A percentile compares a stretch with the other conserved stretches of the same genome.
phyloP scores from a whole-genome alignment of 2,329 filamentous ascomycete species.

The Penicillium sclerotiorum region DNA sequence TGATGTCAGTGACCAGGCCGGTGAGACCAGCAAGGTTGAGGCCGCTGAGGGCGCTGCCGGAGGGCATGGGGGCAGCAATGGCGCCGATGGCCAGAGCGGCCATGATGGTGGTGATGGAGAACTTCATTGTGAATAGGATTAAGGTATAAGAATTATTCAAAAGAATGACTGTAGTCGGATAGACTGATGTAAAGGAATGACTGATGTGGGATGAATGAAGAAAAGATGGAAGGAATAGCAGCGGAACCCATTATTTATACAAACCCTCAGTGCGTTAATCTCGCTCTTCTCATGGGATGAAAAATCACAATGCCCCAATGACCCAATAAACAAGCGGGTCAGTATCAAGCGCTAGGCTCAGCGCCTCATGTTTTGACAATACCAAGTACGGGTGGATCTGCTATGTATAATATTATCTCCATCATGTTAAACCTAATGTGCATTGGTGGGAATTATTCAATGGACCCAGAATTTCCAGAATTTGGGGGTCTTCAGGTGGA shows the following conservation, averaged over 20 bases:
- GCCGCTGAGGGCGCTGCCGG: conserved; percentile 4
- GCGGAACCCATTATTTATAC: conserved; percentile 19
- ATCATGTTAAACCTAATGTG: conserved; percentile 16
- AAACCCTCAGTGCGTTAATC: not conserved
- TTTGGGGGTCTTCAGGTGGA: conserved; percentile 5
- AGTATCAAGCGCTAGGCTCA: not conserved
- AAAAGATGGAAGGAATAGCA: conserved; percentile 3
- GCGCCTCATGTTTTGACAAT: conserved; percentile 9
- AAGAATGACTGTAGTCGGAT: conserved; percentile 22
- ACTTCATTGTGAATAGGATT: conserved; percentile 19
- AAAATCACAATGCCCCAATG: conserved; percentile 1
- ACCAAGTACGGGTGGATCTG: not conserved
- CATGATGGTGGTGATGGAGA: conserved; percentile 43
- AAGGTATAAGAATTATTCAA: conserved; percentile 11
- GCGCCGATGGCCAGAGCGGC: conserved; percentile 21
- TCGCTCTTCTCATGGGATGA: not conserved
- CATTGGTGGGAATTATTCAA: not conserved
- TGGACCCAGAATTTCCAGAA: not conserved
- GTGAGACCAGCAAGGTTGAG: conserved; percentile 14
- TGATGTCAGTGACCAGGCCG: conserved; percentile 6
- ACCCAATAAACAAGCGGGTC: conserved; percentile 12
- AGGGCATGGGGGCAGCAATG: conserved; percentile 22
- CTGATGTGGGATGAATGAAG: conserved; percentile 5
- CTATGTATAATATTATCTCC: not conserved
- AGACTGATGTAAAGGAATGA: conserved; percentile 21